Percentiles rank a stretch among this genome's conserved stretches.
These are phyloP conservation scores for Apiosordaria backusii DNA, from an alignment of 495 filamentous ascomycete genomes.

Conservation along the genomic window DNA sequence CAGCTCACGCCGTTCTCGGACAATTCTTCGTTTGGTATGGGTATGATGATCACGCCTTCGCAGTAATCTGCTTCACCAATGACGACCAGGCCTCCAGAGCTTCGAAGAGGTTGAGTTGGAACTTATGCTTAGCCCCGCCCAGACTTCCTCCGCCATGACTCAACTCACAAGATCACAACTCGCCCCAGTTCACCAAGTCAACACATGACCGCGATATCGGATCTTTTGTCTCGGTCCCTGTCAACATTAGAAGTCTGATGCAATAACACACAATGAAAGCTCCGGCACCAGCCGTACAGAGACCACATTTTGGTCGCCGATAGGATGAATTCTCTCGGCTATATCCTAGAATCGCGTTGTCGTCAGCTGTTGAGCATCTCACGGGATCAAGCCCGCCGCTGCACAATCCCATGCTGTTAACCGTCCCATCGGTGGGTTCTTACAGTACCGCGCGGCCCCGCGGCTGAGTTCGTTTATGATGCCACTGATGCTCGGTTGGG, in stretches of 20 bases:
- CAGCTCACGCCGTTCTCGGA: neutral
- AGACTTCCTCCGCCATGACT: conserved; percentile 17
- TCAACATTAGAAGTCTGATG: neutral
- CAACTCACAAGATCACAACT: conserved; percentile 8
- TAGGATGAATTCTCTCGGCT: neutral
- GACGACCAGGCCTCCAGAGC: neutral
- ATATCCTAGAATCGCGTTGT: neutral
- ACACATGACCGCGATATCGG: conserved; percentile 8
- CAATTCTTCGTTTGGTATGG: neutral
- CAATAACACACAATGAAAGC: neutral
- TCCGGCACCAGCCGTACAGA: neutral
- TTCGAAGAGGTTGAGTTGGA: neutral
- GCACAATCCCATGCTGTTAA: neutral
- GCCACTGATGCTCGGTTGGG: neutral
- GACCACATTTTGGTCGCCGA: neutral
- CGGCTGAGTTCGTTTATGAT: neutral
- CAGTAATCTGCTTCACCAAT: neutral
- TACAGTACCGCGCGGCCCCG: conserved; percentile 8
- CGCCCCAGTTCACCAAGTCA: neutral
- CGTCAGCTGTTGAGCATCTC: conserved; percentile 1
- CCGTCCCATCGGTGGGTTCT: neutral
- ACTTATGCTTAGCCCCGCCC: conserved; percentile 1
- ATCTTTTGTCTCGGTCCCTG: neutral
- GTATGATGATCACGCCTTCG: neutral
- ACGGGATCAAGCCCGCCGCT: conserved; percentile 1